Base-by-base conservation (phyloP, 2,329 filamentous ascomycete species). In the Laburnicola sp. region DNA sequence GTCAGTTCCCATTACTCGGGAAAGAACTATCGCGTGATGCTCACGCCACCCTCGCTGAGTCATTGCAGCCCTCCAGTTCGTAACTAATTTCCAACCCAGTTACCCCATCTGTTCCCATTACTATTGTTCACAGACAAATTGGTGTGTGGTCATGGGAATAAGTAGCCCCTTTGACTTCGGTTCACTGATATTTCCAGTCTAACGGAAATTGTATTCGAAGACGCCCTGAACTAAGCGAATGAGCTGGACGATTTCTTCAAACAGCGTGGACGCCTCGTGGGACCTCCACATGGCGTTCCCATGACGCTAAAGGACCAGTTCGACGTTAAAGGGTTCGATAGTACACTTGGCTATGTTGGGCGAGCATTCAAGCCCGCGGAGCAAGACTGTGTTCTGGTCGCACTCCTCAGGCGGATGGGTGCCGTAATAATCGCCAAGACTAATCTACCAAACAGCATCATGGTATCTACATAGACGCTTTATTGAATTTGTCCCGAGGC, bases 341-440 rank as follows among this genome's bases (percentile, higher is more conserved):
- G 74, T 30, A 70, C 69, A 1, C 73, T 86, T 76, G 84, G 83
- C 9, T 87, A 86, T 60, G 75, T 86, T 23, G 82, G 84, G n/a
- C 85, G 83, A 78, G 80, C 80, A 0, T 79, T 80, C 47, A 64
- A 74, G 1, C 80, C 80, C 0, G 80, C 81, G 1, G 50, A 53
- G 0, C 72, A 79, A 6, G 77, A 85, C 59, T 78, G 78, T 3
- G 73, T 75, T 1, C 54, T 86, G n/a, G 80, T 79, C 5, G 82
- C 80, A 0, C 82, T 85, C 56, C 71, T 86, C 67, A 83, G 81
- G 44, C 71, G 76, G 36, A 77, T 78, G 51, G 76, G 74, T 2
- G 80, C 73, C 51, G 78, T 74, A 28, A 80, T 74, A 62, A 74
- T 72, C 71, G 69, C 65, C 66, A 76, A 36, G 79, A 78, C 57